Conservation (phyloP, 805 yeast species). For the Starmerella vitae region DNA sequence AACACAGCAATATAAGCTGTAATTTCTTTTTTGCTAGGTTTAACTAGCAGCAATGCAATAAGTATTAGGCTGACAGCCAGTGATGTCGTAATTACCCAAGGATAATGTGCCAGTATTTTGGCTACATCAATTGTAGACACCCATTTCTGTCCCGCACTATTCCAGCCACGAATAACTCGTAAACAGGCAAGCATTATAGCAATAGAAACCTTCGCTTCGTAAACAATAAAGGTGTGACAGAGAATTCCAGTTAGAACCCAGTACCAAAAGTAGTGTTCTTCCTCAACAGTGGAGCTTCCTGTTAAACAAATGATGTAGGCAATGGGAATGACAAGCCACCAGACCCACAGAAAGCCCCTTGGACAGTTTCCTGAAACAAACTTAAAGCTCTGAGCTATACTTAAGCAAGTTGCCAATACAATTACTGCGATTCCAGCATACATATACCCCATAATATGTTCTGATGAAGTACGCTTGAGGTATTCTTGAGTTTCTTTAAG, state of each 20-base stretch:
- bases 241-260: constrained; percentile 39
- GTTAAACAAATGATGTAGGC: constrained; percentile 46
- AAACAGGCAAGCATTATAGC: constrained; percentile 19
- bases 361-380: neutral
- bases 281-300: constrained; percentile 86
- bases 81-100: constrained; percentile 17
- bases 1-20: constrained; percentile 35
- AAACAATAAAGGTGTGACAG: constrained; percentile 2
- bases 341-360: neutral
- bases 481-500: constrained; percentile 31
- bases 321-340: constrained; percentile 23
- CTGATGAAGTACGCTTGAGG: constrained; percentile 39
- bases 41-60: neutral
- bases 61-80: neutral
- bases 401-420: constrained; percentile 25
- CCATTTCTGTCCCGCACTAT: constrained; percentile 78
- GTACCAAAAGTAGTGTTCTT: constrained; percentile 96
- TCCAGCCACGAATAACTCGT: constrained; percentile 68
- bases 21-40: constrained; percentile 25
- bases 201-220: constrained; percentile 4
- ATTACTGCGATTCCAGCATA: constrained; percentile 30
- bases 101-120: constrained; percentile 28
- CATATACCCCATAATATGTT: constrained; percentile 49
- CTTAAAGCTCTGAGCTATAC: constrained; percentile 14
- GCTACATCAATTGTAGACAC: constrained; percentile 39